A percentile compares a stretch with the other conserved stretches of the same genome.
phyloP scores from a whole-genome alignment of 2,329 filamentous ascomycete species.

The Aureobasidium sp. region DNA sequence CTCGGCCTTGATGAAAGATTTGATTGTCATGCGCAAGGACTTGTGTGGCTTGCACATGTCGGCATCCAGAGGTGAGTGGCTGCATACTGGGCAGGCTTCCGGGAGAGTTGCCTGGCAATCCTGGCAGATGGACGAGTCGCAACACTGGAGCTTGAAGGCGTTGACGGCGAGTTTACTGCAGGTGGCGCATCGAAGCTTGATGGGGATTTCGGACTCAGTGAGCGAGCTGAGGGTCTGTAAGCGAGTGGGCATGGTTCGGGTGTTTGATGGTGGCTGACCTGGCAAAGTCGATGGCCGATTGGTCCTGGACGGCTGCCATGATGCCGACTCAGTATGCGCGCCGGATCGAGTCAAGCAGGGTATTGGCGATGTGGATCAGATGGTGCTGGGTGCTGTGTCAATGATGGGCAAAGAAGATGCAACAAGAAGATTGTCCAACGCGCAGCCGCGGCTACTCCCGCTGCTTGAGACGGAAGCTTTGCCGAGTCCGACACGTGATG shows the following conservation, averaged over 20 bases:
- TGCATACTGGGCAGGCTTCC: conserved; percentile 81
- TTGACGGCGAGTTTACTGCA: conserved; percentile 89
- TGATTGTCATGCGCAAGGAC: conserved; percentile 82
- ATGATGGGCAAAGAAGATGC: not conserved
- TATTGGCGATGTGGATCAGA: not conserved
- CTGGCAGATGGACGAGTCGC: conserved; percentile 90
- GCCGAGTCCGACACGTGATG: not conserved
- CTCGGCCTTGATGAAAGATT: conserved; percentile 81
- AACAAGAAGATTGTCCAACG: not conserved
- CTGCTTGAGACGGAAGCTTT: not conserved
- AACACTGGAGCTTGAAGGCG: conserved; percentile 86
- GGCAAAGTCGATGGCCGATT: conserved; percentile 24
- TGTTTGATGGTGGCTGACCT: conserved; percentile 20
- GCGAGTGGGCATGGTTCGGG: not conserved
- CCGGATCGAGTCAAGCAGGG: not conserved
- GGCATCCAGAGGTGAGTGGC: conserved; percentile 78
- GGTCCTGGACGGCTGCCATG: conserved; percentile 19
- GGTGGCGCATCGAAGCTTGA: conserved; percentile 88
- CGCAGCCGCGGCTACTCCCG: conserved; percentile 4
- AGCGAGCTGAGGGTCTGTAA: conserved; percentile 54
- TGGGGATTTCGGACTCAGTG: conserved; percentile 78
- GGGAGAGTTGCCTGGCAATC: conserved; percentile 67
- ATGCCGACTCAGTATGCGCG: conserved; percentile 1
- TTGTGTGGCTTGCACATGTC: conserved; percentile 87
- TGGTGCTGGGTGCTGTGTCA: not conserved